Base-by-base conservation (phyloP, 192 early-diverging fungal genomes). In the Coemansia sp. region DNA sequence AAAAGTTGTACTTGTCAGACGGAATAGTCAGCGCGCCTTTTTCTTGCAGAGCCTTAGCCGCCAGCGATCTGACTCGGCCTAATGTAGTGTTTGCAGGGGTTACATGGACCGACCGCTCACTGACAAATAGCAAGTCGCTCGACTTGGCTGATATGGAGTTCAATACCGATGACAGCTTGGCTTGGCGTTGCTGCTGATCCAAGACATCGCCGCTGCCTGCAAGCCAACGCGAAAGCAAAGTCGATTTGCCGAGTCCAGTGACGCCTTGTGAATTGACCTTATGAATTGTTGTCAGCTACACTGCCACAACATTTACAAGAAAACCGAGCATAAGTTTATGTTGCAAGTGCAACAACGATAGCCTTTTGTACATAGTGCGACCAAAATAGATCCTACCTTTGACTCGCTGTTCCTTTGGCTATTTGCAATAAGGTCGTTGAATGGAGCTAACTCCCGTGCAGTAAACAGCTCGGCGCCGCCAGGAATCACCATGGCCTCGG, bases 1-100 rank as follows among this genome's bases (percentile, higher is more conserved):
- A 61, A 67, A 97, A 95, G 46, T 90, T 86, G 73, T 84, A 87
- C 21, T 70, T 64, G 23, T 78, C 62, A 3, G 69, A 65, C 10
- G 84, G 75, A 38, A 91, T 85, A 9, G 69, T 49, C 26, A 91
- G 60, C 46, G 70, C 16, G 4, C 87, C 87, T 86, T 77, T 73
- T 2, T 72, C 67, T 6, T 88, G 79, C 19, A 94, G 65, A 13
- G 78, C 8, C 32, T 73, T 84, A 3, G 88, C 88, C 6, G 84
- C 63, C 30, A 84, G 67, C 49, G 86, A 72, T n/a, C 90, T 83
- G 23, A 87, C 62, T 38, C 88, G 80, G 4, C 90, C 90, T 9
- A 91, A 73, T 0, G 86, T 76, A 14, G 90, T 91, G 38, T 86
- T 87, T 42, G 74, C 85, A 2, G 80, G 80, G 1, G 77, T 78